These are phyloP conservation scores for Iodosphaeria phyllophila DNA, from an alignment of 2,329 filamentous ascomycete species.

Conservation along the genomic window DNA sequence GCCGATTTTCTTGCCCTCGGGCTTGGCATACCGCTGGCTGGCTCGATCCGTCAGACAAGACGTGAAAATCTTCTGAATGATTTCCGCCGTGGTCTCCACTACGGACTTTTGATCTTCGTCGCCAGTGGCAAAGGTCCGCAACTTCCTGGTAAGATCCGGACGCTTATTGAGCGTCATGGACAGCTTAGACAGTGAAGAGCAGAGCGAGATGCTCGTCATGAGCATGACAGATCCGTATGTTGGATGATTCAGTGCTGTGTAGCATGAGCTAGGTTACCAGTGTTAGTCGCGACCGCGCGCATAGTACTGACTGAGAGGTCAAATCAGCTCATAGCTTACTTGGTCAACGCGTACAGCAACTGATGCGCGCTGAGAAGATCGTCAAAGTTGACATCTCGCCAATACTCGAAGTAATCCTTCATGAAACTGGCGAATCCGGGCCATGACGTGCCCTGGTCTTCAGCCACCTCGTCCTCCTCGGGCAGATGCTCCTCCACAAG, in stretches of 20 bases:
- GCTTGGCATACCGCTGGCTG: constrained; percentile 43
- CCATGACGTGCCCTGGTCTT: constrained; percentile 52
- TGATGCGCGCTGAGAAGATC: constrained; percentile 62
- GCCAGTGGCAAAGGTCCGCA: constrained; percentile 34
- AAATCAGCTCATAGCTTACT: too few relatives aligned
- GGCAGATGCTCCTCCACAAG: constrained; percentile 46
- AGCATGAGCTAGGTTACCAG: constrained; percentile 46
- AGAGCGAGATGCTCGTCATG: constrained; percentile 66
- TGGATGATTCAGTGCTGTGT: constrained; percentile 63
- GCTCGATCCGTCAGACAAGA: constrained; percentile 72
- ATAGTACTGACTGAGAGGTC: too few relatives aligned
- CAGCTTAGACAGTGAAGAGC: constrained; percentile 60
- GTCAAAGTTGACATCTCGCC: constrained; percentile 61
- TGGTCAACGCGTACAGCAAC: constrained; percentile 52
- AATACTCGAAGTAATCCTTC: constrained; percentile 62
- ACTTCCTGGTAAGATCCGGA: constrained; percentile 54
- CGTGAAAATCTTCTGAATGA: constrained; percentile 78
- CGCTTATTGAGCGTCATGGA: constrained; percentile 70
- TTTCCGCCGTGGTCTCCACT: constrained; percentile 74
- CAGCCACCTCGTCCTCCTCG: constrained; percentile 41
- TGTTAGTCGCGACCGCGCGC: constrained; percentile 2
- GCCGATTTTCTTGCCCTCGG: constrained; percentile 69
- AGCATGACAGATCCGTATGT: constrained; percentile 68
- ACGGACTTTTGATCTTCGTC: constrained; percentile 58
- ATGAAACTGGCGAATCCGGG: constrained; percentile 62